Base-by-base conservation (phyloP, 2,329 filamentous ascomycete species). In the Botrytis porri region DNA sequence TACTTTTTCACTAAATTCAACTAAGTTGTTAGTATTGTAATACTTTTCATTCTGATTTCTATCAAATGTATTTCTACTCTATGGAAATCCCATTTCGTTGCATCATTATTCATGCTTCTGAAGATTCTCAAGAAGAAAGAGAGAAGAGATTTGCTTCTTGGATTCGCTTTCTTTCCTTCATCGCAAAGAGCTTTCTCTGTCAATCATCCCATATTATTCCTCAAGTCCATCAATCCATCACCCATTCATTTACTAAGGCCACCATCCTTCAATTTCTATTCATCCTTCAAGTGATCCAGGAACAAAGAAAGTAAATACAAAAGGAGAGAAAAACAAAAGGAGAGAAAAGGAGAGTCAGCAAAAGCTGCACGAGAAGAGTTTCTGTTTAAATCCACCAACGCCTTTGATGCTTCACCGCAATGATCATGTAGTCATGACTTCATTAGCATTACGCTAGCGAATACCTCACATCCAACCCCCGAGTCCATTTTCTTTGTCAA, bases 241-340 rank as follows among this genome's bases (percentile, higher is more conserved):
- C 39, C 45, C 25, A 29, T n/a, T 37, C 45, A 39, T 54, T 85
- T 29, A 57, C 51, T n/a, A 89, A 89, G 20, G 16, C 12, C 35
- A 62, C 37, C 9, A 25, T 41, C 18, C 64, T 29, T 41, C 45
- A 22, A 39, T 20, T 51, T 66, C 32, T 29, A 18, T 18, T 18
- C 12, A 41, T n/a, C 37, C 8, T 62, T n/a, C 16, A 39, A 62
- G 60, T n/a, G 14, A 39, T n/a, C 25, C 12, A 9, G 60, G 12
- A 62, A n/a, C 22, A 63, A 63, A 63, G 25, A 63, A 41, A 43
- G n/a, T 18, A 63, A 43, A 63, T 35, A 20, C 16, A 29, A 54
- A 29, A 45, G 41, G 54, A 29, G 22, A 4, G 32, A 6, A 9
- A 39, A n/a, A 20, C 16, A 29, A 54, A 29, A 45, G 41, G 54